phyloP scores from a whole-genome alignment of 495 filamentous ascomycete species.

The Neurospora discreta region DNA sequence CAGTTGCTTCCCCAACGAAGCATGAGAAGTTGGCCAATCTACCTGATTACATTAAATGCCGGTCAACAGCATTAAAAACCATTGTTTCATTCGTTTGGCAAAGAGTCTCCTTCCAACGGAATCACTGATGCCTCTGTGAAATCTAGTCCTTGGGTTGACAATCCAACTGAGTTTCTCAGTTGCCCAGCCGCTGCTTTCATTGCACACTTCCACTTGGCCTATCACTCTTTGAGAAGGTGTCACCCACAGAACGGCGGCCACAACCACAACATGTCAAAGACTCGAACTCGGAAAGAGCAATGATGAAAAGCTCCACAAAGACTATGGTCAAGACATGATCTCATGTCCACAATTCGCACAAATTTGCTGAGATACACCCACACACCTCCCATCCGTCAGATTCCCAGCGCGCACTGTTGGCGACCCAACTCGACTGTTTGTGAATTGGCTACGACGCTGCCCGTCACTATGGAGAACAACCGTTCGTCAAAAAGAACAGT shows the following conservation, averaged over 20 bases:
- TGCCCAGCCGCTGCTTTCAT: too few species aligned
- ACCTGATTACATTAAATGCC: not conserved
- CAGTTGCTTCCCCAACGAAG: too few species aligned
- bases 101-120: not conserved
- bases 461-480: not conserved
- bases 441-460: not conserved
- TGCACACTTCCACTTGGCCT: not conserved
- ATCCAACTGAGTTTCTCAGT: not conserved
- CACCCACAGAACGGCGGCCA: too few species aligned
- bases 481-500: not conserved
- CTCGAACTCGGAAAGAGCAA: not conserved
- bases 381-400: not conserved
- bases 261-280: not conserved
- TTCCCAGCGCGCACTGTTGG: not conserved
- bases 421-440: not conserved
- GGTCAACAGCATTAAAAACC: not conserved
- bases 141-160: not conserved
- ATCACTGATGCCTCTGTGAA: too few species aligned
- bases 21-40: too few species aligned
- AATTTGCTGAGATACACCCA: not conserved
- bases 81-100: not conserved
- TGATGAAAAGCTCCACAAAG: not conserved
- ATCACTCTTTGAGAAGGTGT: not conserved
- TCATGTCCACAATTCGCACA: not conserved
- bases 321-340: not conserved